Evolutionary conservation across 768 basidiomycete genomes (phyloP).

Genomic region (Kwoniella botswanensis): DNA sequence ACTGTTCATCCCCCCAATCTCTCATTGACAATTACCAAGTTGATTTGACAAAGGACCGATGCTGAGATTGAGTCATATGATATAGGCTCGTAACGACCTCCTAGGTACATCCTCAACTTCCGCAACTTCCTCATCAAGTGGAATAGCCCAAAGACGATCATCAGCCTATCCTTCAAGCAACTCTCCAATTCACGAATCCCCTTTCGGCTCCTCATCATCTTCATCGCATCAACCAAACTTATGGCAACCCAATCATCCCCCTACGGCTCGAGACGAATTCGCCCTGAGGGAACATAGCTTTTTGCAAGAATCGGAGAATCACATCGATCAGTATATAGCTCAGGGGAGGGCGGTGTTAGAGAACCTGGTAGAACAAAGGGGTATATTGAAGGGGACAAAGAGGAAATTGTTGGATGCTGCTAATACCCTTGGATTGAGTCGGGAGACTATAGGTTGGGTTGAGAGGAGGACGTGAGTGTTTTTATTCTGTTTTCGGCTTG

Average conservation of each 20-base stretch:
- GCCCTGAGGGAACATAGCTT: slow-evolving; percentile 89
- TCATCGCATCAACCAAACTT: slow-evolving; percentile 56
- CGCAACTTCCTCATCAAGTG: slow-evolving; percentile 32
- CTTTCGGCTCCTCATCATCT: slow-evolving; percentile 65
- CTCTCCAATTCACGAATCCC: slow-evolving; percentile 76
- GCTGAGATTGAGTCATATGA: too few relatives aligned
- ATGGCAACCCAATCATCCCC: slow-evolving; percentile 64
- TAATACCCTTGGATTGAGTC: slow-evolving; percentile 89
- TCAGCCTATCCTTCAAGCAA: slow-evolving; percentile 35
- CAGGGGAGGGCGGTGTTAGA: slow-evolving; percentile 91
- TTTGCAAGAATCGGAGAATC: slow-evolving; percentile 76
- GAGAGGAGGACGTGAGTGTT: slow-evolving; percentile 81
- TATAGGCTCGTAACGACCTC: slow-evolving; percentile 44
- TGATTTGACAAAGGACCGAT: not conserved
- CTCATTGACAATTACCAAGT: too few relatives aligned
- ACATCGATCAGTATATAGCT: slow-evolving; percentile 86
- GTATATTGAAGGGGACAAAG: slow-evolving; percentile 89
- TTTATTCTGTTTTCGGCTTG: not conserved
- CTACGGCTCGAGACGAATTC: slow-evolving; percentile 70
- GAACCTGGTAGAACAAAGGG: slow-evolving; percentile 88
- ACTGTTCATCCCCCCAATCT: not conserved
- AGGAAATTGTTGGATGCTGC: slow-evolving; percentile 83
- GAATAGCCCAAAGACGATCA: slow-evolving; percentile 31
- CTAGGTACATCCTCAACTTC: slow-evolving; percentile 23
- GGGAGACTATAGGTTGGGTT: slow-evolving; percentile 96